phyloP scores from a whole-genome alignment of 768 basidiomycete species.

The Lactarius quietus region DNA sequence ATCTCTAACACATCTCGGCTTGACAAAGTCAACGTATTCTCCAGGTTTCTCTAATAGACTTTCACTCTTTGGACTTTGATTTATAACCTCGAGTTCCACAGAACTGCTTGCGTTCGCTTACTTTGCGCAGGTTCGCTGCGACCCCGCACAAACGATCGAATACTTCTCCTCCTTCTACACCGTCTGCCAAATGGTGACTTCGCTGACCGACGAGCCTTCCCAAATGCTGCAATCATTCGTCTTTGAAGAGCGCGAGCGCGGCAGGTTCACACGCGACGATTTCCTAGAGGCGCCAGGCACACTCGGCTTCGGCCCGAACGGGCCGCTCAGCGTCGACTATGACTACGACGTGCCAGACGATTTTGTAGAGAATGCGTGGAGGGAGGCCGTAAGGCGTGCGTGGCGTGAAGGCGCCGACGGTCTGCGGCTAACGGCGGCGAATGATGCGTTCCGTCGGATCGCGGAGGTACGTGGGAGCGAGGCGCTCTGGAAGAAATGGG shows the following conservation, averaged over 20 bases:
- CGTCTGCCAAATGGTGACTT: constrained; percentile 49
- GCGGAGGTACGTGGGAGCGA: constrained; percentile 60
- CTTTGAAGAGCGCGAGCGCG: constrained; percentile 56
- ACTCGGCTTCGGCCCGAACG: constrained; percentile 67
- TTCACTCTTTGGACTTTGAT: not conserved
- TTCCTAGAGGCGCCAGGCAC: constrained; percentile 42
- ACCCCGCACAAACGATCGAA: constrained; percentile 56
- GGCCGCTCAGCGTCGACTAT: constrained; percentile 60
- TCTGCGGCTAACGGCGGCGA: constrained; percentile 49
- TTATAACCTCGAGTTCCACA: constrained; percentile 31
- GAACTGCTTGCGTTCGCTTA: constrained; percentile 78
- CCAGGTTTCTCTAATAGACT: constrained; percentile 43
- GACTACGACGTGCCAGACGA: constrained; percentile 64
- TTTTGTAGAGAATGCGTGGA: constrained; percentile 70
- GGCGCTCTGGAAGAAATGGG: constrained; percentile 48
- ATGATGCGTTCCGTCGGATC: constrained; percentile 65
- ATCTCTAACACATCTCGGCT: constrained; percentile 50
- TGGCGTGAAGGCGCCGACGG: constrained; percentile 45
- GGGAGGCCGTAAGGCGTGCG: constrained; percentile 51
- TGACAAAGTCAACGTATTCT: constrained; percentile 64
- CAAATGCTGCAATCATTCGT: constrained; percentile 54
- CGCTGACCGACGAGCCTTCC: constrained; percentile 45
- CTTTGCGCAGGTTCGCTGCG: constrained; percentile 76
- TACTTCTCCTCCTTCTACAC: constrained; percentile 61
- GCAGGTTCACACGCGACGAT: constrained; percentile 61